These are phyloP conservation scores for Diaporthe sp. DNA, from an alignment of 2,329 filamentous ascomycete genomes.

Conservation along the genomic window DNA sequence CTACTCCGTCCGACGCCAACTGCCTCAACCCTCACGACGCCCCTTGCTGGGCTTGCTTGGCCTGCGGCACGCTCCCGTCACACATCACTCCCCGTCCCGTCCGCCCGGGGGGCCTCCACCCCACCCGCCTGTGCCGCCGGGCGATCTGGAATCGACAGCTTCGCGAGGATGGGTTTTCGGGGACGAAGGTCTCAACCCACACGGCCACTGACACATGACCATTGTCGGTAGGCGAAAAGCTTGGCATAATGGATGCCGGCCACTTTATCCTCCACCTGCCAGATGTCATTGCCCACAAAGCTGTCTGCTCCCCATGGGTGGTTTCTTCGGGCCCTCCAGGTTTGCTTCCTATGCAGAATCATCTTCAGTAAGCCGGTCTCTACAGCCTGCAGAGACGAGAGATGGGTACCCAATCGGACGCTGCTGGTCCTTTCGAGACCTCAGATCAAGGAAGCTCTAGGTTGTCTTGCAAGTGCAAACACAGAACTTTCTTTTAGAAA, in stretches of 20 bases:
- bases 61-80: slow-evolving; percentile 21
- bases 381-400: not conserved
- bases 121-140: slow-evolving; percentile 5
- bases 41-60: slow-evolving; percentile 5
- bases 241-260: not conserved
- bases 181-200: not conserved
- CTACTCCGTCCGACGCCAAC: slow-evolving; percentile 23
- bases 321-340: not conserved
- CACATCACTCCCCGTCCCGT: slow-evolving; percentile 6
- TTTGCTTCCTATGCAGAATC: not conserved
- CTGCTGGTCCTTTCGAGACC: not conserved
- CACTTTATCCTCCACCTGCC: not conserved
- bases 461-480: not conserved
- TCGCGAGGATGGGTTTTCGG: not conserved
- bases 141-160: slow-evolving; percentile 7
- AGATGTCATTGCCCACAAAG: not conserved
- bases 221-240: not conserved
- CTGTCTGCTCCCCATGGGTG: not conserved
- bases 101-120: slow-evolving; percentile 19
- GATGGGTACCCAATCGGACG: not conserved
- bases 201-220: not conserved
- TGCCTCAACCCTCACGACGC: slow-evolving; percentile 20
- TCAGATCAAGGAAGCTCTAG: not conserved
- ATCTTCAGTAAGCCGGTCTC: too few relatives aligned
- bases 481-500: too few relatives aligned